Base-by-base conservation (phyloP, 371 early-diverging fungal species). In the Catenaria anguillulae region DNA sequence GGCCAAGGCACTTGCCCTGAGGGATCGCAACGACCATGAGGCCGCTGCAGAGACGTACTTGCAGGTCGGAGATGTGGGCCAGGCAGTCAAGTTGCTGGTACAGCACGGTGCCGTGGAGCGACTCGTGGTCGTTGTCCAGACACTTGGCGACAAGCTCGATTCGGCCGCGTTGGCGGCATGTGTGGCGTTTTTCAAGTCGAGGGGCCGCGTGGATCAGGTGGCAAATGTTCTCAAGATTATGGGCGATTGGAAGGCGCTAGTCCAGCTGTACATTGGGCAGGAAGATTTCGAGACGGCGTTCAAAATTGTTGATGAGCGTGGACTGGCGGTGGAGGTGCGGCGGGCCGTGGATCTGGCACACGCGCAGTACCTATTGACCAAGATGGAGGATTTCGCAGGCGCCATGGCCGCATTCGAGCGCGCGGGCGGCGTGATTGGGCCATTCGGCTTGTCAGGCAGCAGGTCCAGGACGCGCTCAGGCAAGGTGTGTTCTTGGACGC, bases 251-350 rank as follows among this genome's bases (percentile, higher is more conserved):
- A 55, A 36, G 26, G 69, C 69, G 21, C 65, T 78, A 33, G 62
- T 80, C 8, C 34, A 58, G 4, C 61, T 77, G 40, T 69, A 73
- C 46, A 66, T 77, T 34, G 75, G 75, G 61, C 52, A 68, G 17
- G 63, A 71, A 52, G 72, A 76, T 33, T 80, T 77, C 75, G 76
- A 77, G 23, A 75, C 76, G 17, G 80, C 77, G 0, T 80, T 80
- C 66, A 56, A 62, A 46, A 65, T 80, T 23, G 72, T 65, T 8
- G 74, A 76, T 24, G 67, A 64, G 23, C 71, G 74, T 46, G 76
- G 75, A 54, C 67, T 74, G 35, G 40, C n/a, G n/a, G n/a, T n/a
- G n/a, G n/a, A n/a, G n/a, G n/a, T n/a, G n/a, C 37, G 62, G 5
- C 63, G 55, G 24, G 63, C 69, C 34, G 61, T 76, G 0, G 71